phyloP scores from a whole-genome alignment of 176 grass and related monocot genomes.

The Eremochloa ophiuroides region DNA sequence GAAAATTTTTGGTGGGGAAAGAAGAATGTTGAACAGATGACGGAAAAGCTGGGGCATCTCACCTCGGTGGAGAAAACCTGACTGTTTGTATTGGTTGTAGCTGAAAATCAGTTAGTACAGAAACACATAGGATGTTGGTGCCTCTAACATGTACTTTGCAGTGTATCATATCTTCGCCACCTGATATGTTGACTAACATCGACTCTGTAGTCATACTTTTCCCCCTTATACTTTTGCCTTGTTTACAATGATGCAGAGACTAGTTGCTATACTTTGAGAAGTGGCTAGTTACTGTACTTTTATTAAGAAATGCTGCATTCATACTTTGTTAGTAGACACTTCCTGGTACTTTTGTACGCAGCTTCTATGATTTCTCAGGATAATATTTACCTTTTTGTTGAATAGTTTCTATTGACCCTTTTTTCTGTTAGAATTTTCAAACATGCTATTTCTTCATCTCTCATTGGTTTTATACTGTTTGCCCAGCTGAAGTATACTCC shows the following conservation, averaged over 20 bases:
- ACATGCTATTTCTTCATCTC: neutral
- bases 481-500: neutral
- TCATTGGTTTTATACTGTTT: neutral
- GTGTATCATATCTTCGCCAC: conserved; percentile 32
- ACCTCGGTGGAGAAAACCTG: conserved; percentile 67
- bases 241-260: conserved; percentile 11
- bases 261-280: neutral
- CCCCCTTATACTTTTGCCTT: neutral
- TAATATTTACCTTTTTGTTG: neutral
- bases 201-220: conserved; percentile 16
- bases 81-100: conserved; percentile 34
- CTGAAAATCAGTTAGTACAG: conserved; percentile 26
- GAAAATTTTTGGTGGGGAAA: conserved; percentile 51
- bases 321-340: conserved; percentile 7
- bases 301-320: neutral
- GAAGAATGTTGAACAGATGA: conserved; percentile 54
- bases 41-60: conserved; percentile 65
- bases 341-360: neutral
- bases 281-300: neutral
- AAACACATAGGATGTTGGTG: conserved; percentile 21
- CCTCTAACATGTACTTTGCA: conserved; percentile 38
- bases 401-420: neutral
- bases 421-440: neutral
- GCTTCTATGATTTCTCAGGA: neutral
- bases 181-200: conserved; percentile 25